Evolutionary conservation across 129 eudicot genomes (phyloP).

Genomic region (Lactuca sativa): DNA sequence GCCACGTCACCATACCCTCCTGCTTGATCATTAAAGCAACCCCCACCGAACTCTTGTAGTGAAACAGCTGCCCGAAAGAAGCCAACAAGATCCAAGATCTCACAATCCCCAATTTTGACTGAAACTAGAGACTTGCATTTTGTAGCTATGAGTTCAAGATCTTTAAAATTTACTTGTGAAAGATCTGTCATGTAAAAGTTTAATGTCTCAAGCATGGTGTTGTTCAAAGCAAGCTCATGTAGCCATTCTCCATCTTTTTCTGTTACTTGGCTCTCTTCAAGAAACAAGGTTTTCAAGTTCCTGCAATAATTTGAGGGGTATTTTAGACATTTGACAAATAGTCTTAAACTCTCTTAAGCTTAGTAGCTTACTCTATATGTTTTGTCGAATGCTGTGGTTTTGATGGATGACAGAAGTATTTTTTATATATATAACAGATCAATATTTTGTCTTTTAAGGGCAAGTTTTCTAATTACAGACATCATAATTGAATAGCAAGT

Average conservation of each 20-base stretch:
- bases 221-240: slow-evolving; percentile 69
- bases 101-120: slow-evolving; percentile 68
- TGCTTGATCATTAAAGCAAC: slow-evolving; percentile 51
- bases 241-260: slow-evolving; percentile 75
- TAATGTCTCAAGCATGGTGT: slow-evolving; percentile 60
- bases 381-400: neutral
- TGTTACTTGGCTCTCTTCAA: slow-evolving; percentile 66
- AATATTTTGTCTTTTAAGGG: neutral
- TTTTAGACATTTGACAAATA: slow-evolving; percentile 3
- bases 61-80: slow-evolving; percentile 56
- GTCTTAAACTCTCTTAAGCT: neutral
- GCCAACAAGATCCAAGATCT: slow-evolving; percentile 45
- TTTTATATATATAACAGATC: neutral
- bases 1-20: slow-evolving; percentile 42
- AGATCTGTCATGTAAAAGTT: slow-evolving; percentile 84
- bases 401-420: neutral
- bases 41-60: slow-evolving; percentile 80
- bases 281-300: slow-evolving; percentile 58
- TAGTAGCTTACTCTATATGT: no score
- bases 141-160: slow-evolving; percentile 75
- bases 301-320: slow-evolving; percentile 29
- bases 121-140: slow-evolving; percentile 56
- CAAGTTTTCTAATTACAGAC: slow-evolving; percentile 3
- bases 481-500: neutral
- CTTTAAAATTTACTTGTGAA: slow-evolving; percentile 38